A percentile compares a stretch with the other conserved stretches of the same genome.
phyloP scores from a whole-genome alignment of 768 basidiomycete genomes.

The Tylopilus subfusipes region DNA sequence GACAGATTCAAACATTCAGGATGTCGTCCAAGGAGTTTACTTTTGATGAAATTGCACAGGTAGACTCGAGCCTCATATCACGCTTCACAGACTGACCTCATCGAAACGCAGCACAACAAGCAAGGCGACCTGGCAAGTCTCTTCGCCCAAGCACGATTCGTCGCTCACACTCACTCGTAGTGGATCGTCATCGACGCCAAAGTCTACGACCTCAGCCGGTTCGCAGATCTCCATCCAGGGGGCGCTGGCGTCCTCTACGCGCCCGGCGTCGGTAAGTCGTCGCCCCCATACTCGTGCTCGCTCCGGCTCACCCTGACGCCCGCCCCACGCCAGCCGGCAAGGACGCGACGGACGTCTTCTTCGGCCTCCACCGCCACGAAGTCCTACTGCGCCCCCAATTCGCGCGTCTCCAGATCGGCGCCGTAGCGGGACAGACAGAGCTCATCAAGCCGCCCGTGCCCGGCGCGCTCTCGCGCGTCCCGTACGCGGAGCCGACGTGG shows the following conservation, averaged over 20 bases:
- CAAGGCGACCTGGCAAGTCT: slow-evolving; percentile 71
- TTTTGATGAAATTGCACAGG: slow-evolving; percentile 65
- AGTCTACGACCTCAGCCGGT: slow-evolving; percentile 78
- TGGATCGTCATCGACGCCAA: slow-evolving; percentile 82
- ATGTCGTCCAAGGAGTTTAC: slow-evolving; percentile 39
- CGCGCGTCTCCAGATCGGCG: slow-evolving; percentile 64
- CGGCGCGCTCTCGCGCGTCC: slow-evolving; percentile 70
- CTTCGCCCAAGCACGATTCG: background rate
- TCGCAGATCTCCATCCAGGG: slow-evolving; percentile 81
- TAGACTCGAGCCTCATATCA: slow-evolving; percentile 26
- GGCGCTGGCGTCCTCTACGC: slow-evolving; percentile 73
- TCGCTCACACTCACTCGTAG: slow-evolving; percentile 32
- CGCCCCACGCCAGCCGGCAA: slow-evolving; percentile 48
- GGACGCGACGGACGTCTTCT: slow-evolving; percentile 79
- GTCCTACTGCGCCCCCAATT: slow-evolving; percentile 74
- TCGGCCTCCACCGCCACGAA: slow-evolving; percentile 80
- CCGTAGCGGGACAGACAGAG: slow-evolving; percentile 52
- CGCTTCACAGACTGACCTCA: background rate
- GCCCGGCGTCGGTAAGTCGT: slow-evolving; percentile 54
- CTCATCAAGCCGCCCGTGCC: slow-evolving; percentile 49
- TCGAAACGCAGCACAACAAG: slow-evolving; percentile 68
- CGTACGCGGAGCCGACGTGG: slow-evolving; percentile 88
- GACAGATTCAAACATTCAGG: background rate
- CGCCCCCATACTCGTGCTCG: background rate
- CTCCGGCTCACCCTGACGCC: background rate